Percentiles rank a stretch among this genome's conserved stretches.
Evolutionary conservation across 257 asterid species (phyloP).

Genomic region (Solanum chiquidenum): DNA sequence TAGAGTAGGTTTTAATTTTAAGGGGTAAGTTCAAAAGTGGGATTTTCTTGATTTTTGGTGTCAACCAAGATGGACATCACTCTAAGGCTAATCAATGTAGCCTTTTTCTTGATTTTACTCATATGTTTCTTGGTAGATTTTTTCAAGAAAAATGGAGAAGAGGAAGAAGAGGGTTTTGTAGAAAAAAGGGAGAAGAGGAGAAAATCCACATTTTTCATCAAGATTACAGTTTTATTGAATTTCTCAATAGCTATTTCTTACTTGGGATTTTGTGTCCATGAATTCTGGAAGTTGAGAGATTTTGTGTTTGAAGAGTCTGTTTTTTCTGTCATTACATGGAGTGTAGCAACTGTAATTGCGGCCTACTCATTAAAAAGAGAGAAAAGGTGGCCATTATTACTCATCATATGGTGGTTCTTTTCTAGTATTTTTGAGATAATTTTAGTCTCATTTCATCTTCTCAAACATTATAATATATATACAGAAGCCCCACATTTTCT

Average conservation of each 20-base stretch:
- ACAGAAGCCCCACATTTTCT: conserved; percentile 18
- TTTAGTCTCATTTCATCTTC: conserved; percentile 12
- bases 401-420: conserved; percentile 62
- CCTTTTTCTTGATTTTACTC: conserved; percentile 35
- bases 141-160: conserved; percentile 1
- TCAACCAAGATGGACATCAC: conserved; percentile 23
- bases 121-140: conserved; percentile 33
- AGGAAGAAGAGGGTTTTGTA: background rate
- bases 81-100: conserved; percentile 33
- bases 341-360: conserved; percentile 26
- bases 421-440: conserved; percentile 22
- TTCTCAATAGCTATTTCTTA: conserved; percentile 23
- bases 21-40: background rate
- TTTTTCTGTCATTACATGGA: conserved; percentile 43
- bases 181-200: conserved; percentile 15
- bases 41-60: background rate
- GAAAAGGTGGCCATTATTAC: conserved; percentile 53
- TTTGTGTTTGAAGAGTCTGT: conserved; percentile 16
- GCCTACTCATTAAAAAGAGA: conserved; percentile 22
- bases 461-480: conserved; percentile 7
- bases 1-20: background rate
- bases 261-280: conserved; percentile 30
- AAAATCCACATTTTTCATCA: conserved; percentile 8
- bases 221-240: conserved; percentile 33
- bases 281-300: conserved; percentile 17